phyloP scores from a whole-genome alignment of 257 asterid genomes.

The Henckelia pumila region DNA sequence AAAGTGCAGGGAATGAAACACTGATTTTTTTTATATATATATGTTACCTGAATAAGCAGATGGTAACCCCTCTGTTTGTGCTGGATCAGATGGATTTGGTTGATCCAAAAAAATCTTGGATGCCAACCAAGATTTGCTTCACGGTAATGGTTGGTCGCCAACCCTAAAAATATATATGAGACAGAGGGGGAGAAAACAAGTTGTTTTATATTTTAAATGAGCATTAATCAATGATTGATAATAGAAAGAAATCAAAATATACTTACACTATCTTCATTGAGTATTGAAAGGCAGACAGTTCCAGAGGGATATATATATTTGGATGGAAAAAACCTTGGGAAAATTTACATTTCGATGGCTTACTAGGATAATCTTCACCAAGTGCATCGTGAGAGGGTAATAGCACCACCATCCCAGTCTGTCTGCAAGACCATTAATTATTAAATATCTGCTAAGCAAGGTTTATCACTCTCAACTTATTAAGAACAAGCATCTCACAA shows the following conservation, averaged over 20 bases:
- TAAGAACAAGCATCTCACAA: not conserved
- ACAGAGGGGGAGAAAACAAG: not conserved
- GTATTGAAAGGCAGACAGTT: constrained; percentile 82
- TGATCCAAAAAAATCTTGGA: constrained; percentile 57
- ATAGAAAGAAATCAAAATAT: not conserved
- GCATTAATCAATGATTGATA: not conserved
- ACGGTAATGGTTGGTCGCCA: constrained; percentile 68
- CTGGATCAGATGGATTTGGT: constrained; percentile 63
- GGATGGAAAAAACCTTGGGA: constrained; percentile 88
- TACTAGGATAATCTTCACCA: constrained; percentile 87
- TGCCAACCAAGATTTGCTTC: constrained; percentile 60
- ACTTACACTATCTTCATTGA: constrained; percentile 84
- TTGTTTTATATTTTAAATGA: not conserved
- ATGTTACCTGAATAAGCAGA: constrained; percentile 49
- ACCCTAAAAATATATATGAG: constrained; percentile 32
- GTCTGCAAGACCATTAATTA: constrained; percentile 46
- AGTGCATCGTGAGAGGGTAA: constrained; percentile 77
- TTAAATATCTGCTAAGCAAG: not conserved
- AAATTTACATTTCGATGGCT: constrained; percentile 85
- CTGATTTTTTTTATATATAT: too few relatives aligned
- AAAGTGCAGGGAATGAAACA: not conserved
- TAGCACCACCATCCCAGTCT: constrained; percentile 92
- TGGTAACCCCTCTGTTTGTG: constrained; percentile 67
- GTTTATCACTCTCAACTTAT: not conserved
- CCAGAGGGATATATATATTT: constrained; percentile 88